phyloP scores from a whole-genome alignment of 768 basidiomycete species.

The Lactarius quietus region DNA sequence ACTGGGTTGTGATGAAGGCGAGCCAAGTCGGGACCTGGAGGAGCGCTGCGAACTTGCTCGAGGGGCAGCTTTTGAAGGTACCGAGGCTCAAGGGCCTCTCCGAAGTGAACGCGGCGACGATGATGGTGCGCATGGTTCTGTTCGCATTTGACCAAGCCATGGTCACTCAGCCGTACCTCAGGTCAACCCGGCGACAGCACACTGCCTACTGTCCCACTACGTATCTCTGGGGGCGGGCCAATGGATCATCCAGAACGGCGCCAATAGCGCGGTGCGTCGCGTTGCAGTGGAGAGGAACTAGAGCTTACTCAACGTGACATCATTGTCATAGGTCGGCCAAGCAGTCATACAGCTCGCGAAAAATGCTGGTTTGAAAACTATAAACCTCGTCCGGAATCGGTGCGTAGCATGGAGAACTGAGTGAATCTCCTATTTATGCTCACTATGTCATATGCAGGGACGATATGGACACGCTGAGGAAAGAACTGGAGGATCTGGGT shows the following conservation, averaged over 20 bases:
- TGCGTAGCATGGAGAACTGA: constrained; percentile 30
- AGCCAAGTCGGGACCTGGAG: constrained; percentile 77
- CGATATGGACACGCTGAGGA: constrained; percentile 47
- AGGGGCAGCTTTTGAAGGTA: constrained; percentile 58
- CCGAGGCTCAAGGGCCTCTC: constrained; percentile 46
- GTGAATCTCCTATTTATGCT: neutral
- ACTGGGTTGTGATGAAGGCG: constrained; percentile 72
- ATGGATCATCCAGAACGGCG: constrained; percentile 84
- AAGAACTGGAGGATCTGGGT: constrained; percentile 55
- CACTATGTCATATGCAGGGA: constrained; percentile 40
- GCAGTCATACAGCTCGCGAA: constrained; percentile 85
- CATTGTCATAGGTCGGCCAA: constrained; percentile 61
- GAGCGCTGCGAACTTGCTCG: constrained; percentile 49
- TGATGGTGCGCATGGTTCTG: constrained; percentile 49
- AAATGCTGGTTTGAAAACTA: constrained; percentile 62
- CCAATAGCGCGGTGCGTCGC: constrained; percentile 69
- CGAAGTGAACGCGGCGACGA: constrained; percentile 67
- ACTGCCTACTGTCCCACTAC: constrained; percentile 76
- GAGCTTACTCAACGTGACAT: neutral
- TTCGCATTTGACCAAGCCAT: neutral
- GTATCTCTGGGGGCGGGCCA: constrained; percentile 60
- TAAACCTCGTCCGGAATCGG: constrained; percentile 80
- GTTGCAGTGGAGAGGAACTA: neutral
- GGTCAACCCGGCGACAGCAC: constrained; percentile 84
- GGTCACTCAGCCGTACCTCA: constrained; percentile 29